phyloP scores from a whole-genome alignment of 208 protist genomes.

The Lotmaria passim region DNA sequence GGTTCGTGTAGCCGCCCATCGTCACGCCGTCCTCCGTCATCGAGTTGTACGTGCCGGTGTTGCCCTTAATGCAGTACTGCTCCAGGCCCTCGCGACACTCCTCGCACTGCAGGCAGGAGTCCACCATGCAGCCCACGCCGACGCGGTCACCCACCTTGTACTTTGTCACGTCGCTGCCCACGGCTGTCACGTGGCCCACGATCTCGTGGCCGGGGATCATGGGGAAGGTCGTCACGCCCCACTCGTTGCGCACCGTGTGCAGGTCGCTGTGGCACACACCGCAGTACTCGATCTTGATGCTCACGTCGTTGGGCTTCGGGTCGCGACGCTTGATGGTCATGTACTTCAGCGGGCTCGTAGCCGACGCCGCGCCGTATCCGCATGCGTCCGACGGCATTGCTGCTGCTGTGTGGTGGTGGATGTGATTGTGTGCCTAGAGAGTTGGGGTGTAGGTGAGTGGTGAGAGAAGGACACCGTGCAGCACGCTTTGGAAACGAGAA shows the following conservation, averaged over 20 bases:
- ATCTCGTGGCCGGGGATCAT: conserved; percentile 84
- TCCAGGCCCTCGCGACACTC: conserved; percentile 71
- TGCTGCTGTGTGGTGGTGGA: neutral
- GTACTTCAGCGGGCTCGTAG: conserved; percentile 45
- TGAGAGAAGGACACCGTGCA: too few relatives aligned
- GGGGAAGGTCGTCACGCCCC: conserved; percentile 56
- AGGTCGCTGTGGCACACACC: conserved; percentile 89
- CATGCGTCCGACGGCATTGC: conserved; percentile 39
- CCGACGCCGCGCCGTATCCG: conserved; percentile 44
- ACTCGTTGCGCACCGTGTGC: conserved; percentile 68
- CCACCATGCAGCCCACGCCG: conserved; percentile 90
- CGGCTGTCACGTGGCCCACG: conserved; percentile 64
- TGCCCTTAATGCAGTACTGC: conserved; percentile 73
- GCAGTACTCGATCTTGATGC: conserved; percentile 81
- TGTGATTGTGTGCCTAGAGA: too few relatives aligned
- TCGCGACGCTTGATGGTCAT: conserved; percentile 52
- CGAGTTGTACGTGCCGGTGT: conserved; percentile 64
- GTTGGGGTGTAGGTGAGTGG: neutral
- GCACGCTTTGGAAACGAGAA: too few relatives aligned
- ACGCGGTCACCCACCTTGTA: conserved; percentile 85
- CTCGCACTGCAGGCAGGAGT: conserved; percentile 75
- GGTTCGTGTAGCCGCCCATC: conserved; percentile 73
- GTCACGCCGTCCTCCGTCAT: conserved; percentile 43
- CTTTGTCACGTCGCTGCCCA: conserved; percentile 71
- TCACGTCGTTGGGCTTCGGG: conserved; percentile 51